A percentile compares a stretch with the other conserved stretches of the same genome.
Conservation (phyloP, 2,329 filamentous ascomycete genomes). For the Mariannaea elegans region DNA sequence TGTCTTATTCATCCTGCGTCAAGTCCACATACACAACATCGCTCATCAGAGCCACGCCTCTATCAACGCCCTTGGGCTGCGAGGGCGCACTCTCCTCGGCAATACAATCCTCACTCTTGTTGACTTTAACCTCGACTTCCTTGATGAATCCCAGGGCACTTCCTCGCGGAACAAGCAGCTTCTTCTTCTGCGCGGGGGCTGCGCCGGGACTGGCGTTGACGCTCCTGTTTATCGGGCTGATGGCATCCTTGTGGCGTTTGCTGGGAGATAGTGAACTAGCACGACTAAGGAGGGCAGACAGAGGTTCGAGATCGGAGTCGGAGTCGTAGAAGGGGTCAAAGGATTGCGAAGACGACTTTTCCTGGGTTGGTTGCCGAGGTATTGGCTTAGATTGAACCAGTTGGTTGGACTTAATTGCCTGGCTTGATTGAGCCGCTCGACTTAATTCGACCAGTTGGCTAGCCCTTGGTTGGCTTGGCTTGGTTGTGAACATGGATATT, state of each 20-base stretch:
- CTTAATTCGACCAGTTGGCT: slow-evolving; percentile 17
- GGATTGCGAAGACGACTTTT: background rate
- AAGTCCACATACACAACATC: slow-evolving; percentile 47
- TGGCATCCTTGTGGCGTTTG: slow-evolving; percentile 15
- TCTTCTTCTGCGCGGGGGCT: slow-evolving; percentile 45
- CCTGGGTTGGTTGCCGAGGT: background rate
- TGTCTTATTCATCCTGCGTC: slow-evolving; percentile 40
- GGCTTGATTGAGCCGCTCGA: slow-evolving; percentile 5
- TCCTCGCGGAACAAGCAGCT: slow-evolving; percentile 49
- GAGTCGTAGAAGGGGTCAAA: slow-evolving; percentile 25
- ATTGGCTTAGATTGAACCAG: slow-evolving; percentile 1
- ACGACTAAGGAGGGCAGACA: slow-evolving; percentile 10
- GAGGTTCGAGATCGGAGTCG: slow-evolving; percentile 15
- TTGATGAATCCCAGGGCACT: slow-evolving; percentile 51
- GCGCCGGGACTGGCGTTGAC: slow-evolving; percentile 23
- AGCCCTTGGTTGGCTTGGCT: slow-evolving; percentile 8
- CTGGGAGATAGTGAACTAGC: slow-evolving; percentile 4
- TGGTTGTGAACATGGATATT: slow-evolving; percentile 42
- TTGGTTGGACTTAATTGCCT: slow-evolving; percentile 12
- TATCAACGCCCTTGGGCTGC: slow-evolving; percentile 23
- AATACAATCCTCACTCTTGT: slow-evolving; percentile 38
- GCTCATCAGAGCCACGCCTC: slow-evolving; percentile 40
- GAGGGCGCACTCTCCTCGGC: slow-evolving; percentile 31
- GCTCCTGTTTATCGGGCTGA: background rate
- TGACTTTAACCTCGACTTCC: slow-evolving; percentile 40